phyloP scores from a whole-genome alignment of 768 basidiomycete genomes.

The Pulveroboletus sp. region DNA sequence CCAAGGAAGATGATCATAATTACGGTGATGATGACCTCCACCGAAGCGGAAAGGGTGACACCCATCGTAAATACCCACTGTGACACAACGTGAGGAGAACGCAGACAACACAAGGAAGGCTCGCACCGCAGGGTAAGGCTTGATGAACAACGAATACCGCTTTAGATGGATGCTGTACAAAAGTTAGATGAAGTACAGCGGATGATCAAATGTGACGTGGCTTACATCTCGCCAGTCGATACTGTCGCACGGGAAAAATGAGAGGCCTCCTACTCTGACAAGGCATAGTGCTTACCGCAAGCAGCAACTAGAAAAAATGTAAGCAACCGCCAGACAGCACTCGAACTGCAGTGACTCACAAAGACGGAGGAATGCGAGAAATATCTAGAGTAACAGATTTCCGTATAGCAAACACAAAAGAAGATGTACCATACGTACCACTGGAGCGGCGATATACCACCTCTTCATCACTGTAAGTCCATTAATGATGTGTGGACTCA shows the following conservation, averaged over 20 bases:
- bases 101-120: not conserved
- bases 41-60: slow-evolving; percentile 32
- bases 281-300: slow-evolving; percentile 19
- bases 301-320: slow-evolving; percentile 23
- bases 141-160: slow-evolving; percentile 30
- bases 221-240: slow-evolving; percentile 33
- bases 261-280: not conserved
- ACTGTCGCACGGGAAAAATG: slow-evolving; percentile 14
- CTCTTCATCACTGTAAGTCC: slow-evolving; percentile 26
- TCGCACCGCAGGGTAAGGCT: slow-evolving; percentile 29
- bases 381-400: slow-evolving; percentile 10
- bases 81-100: not conserved
- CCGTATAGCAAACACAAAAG: not conserved
- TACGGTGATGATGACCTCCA: slow-evolving; percentile 31
- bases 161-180: slow-evolving; percentile 23
- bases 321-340: not conserved
- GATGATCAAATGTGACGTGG: not conserved
- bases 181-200: not conserved
- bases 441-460: slow-evolving; percentile 31
- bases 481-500: slow-evolving; percentile 4
- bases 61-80: slow-evolving; percentile 33
- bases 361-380: slow-evolving; percentile 34
- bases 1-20: slow-evolving; percentile 33
- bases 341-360: slow-evolving; percentile 15
- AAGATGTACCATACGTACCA: slow-evolving; percentile 13